Conservation (phyloP, 2,329 filamentous ascomycete species). For the Bertia moriformis region DNA sequence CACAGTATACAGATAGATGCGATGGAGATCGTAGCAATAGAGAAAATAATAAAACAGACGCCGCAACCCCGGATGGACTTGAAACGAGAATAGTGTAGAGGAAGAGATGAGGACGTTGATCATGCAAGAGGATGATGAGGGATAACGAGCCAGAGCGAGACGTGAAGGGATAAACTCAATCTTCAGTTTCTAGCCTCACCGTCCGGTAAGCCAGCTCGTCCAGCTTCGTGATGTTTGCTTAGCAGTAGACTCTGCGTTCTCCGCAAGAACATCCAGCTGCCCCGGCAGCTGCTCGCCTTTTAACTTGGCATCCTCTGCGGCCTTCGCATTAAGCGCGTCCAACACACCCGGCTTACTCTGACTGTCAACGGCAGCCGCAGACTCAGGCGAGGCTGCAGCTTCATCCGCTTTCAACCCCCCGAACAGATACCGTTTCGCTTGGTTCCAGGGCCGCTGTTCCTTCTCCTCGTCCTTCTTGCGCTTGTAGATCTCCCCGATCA, state of each 20-base stretch:
- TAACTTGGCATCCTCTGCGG: background rate
- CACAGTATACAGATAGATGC: too few species aligned
- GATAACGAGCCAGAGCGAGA: too few species aligned
- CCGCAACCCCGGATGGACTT: background rate
- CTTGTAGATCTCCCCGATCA: background rate
- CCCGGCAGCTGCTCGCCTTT: background rate
- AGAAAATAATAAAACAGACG: too few species aligned
- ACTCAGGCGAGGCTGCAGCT: background rate
- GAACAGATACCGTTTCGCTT: background rate
- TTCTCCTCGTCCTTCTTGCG: background rate
- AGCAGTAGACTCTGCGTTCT: background rate
- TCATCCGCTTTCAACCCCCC: background rate
- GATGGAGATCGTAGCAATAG: background rate
- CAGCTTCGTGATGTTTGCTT: background rate
- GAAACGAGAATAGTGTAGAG: background rate
- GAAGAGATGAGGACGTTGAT: background rate
- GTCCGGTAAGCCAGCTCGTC: background rate
- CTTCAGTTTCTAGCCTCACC: background rate
- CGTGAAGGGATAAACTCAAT: too few species aligned
- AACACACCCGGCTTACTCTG: background rate
- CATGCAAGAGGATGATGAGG: conserved; percentile 1
- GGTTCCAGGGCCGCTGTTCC: background rate
- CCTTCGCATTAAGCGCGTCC: background rate
- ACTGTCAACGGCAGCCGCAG: background rate
- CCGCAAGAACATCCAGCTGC: background rate